These are phyloP conservation scores for Mycena capillaripes DNA, from an alignment of 768 basidiomycete species.

Conservation along the genomic window DNA sequence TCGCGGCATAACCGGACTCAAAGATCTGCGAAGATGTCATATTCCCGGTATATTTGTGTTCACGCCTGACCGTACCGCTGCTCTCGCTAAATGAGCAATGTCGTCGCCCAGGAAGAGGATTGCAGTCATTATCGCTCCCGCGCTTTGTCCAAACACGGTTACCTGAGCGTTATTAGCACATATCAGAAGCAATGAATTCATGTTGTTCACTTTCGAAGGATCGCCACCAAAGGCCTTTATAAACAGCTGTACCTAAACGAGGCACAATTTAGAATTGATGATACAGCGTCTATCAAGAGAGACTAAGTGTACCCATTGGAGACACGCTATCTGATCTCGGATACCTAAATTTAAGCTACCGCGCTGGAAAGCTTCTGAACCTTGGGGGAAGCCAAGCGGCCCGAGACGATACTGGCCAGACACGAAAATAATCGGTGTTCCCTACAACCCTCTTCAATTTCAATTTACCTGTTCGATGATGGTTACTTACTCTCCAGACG, in stretches of 20 bases:
- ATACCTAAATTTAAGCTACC: conserved; percentile 56
- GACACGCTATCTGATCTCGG: conserved; percentile 53
- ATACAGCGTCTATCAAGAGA: no score
- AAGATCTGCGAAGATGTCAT: conserved; percentile 51
- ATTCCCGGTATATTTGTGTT: conserved; percentile 44
- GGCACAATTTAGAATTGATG: no score
- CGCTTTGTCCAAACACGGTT: conserved; percentile 60
- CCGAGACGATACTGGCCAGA: conserved; percentile 59
- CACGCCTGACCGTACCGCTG: conserved; percentile 41
- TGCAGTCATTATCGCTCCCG: conserved; percentile 59
- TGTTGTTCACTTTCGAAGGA: conserved; percentile 46
- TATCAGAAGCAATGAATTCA: not conserved
- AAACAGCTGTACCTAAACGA: no score
- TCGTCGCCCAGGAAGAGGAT: conserved; percentile 49
- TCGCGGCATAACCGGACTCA: conserved; percentile 55
- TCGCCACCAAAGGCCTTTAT: conserved; percentile 70
- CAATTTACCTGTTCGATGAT: not conserved
- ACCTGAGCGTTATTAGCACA: conserved; percentile 43
- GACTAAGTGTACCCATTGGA: conserved; percentile 69
- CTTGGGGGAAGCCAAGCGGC: conserved; percentile 61
- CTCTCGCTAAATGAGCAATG: conserved; percentile 44
- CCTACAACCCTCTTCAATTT: conserved; percentile 39
- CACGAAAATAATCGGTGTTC: conserved; percentile 59
- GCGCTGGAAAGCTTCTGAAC: conserved; percentile 50
- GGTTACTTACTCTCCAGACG: conserved; percentile 47